These are phyloP conservation scores for Schizonepeta tenuifolia DNA, from an alignment of 257 asterid genomes.

Conservation along the genomic window DNA sequence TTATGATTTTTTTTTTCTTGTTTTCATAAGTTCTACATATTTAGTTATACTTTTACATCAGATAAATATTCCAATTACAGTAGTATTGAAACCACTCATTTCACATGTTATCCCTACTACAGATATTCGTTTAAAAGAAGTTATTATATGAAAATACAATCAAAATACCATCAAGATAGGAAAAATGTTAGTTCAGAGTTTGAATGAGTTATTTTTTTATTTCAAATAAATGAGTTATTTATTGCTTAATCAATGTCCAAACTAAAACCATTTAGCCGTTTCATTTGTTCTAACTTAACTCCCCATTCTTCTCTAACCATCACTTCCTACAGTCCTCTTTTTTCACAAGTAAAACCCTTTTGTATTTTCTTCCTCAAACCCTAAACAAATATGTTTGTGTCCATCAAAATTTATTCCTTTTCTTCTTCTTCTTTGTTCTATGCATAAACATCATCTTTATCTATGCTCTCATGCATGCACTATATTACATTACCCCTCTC, in stretches of 20 bases:
- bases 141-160: no score
- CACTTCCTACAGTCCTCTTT: background rate
- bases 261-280: background rate
- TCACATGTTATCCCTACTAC: no score
- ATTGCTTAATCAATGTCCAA: constrained; percentile 31
- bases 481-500: background rate
- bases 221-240: no score
- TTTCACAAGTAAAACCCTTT: background rate
- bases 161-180: background rate
- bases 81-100: no score
- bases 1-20: no score
- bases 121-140: no score
- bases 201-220: constrained; percentile 24
- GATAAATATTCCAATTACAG: no score
- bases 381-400: background rate
- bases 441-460: constrained; percentile 1
- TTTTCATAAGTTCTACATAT: no score
- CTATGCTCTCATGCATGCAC: background rate
- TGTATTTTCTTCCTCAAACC: background rate
- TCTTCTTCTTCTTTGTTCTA: no score
- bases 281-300: constrained; percentile 18
- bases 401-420: background rate
- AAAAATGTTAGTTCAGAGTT: constrained; percentile 30
- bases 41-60: no score
- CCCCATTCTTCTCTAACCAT: constrained; percentile 31